Conservation (phyloP, 2,329 filamentous ascomycete species). For the Camptophora hylomeconis region DNA sequence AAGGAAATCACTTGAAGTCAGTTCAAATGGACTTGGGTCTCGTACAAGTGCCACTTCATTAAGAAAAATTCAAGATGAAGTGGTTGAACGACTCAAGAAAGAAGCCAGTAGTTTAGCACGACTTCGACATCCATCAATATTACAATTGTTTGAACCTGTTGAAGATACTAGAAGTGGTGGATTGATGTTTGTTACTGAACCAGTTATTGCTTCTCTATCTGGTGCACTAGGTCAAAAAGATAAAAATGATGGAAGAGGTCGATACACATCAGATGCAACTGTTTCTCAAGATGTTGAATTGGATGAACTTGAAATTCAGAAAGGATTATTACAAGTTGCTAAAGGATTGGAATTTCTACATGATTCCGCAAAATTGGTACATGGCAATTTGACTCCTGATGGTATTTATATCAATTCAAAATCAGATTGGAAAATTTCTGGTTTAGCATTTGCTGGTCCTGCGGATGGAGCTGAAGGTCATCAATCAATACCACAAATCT, state of each 20-base stretch:
- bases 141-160: slow-evolving; percentile 87
- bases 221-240: slow-evolving; percentile 78
- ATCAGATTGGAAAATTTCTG: slow-evolving; percentile 97
- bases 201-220: slow-evolving; percentile 77
- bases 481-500: slow-evolving; percentile 66
- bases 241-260: slow-evolving; percentile 49
- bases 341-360: slow-evolving; percentile 93
- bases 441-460: slow-evolving; percentile 78
- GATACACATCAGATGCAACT: slow-evolving; percentile 33
- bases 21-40: slow-evolving; percentile 47
- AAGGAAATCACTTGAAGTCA: slow-evolving; percentile 62
- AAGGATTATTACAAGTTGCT: slow-evolving; percentile 81
- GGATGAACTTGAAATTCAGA: slow-evolving; percentile 95
- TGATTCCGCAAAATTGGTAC: slow-evolving; percentile 84
- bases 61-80: slow-evolving; percentile 76
- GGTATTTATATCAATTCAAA: slow-evolving; percentile 91
- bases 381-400: slow-evolving; percentile 88
- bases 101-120: slow-evolving; percentile 82
- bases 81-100: slow-evolving; percentile 78
- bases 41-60: slow-evolving; percentile 53
- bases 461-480: slow-evolving; percentile 61
- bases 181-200: slow-evolving; percentile 89
- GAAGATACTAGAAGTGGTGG: slow-evolving; percentile 87
- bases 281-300: slow-evolving; percentile 70
- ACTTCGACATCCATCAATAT: slow-evolving; percentile 76